phyloP scores from a whole-genome alignment of 208 protist species.

The Herpetomonas tarakana region DNA sequence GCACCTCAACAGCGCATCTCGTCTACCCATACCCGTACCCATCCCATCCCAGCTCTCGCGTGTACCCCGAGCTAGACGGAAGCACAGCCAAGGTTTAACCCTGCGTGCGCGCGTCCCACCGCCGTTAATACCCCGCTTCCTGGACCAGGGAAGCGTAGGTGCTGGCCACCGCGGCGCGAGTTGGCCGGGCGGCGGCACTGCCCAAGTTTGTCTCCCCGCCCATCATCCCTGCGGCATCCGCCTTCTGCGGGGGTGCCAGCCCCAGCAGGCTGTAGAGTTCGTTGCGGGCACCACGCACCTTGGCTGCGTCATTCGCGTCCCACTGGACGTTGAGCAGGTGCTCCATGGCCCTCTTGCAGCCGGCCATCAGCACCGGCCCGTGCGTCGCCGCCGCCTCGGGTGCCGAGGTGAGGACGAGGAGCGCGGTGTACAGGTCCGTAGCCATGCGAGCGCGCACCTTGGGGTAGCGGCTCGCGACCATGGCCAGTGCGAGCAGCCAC shows the following conservation, averaged over 20 bases:
- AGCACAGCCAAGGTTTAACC: too few species aligned
- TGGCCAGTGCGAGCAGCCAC: conserved; percentile 71
- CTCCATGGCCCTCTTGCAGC: conserved; percentile 47
- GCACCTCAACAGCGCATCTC: too few species aligned
- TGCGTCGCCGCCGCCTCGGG: neutral
- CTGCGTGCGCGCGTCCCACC: too few species aligned
- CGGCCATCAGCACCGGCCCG: conserved; percentile 6
- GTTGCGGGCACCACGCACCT: conserved; percentile 69
- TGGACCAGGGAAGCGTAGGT: conserved; percentile 80
- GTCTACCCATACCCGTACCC: too few species aligned
- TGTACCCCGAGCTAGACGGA: too few species aligned
- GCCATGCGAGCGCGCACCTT: conserved; percentile 87
- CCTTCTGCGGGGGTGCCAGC: conserved; percentile 30
- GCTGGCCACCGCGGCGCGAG: conserved; percentile 39
- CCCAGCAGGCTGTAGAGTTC: conserved; percentile 70
- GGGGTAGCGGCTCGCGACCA: conserved; percentile 89
- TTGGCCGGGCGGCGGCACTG: conserved; percentile 6
- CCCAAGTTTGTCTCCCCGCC: conserved; percentile 13
- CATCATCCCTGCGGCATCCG: conserved; percentile 1
- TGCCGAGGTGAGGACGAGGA: conserved; percentile 63
- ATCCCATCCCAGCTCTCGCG: too few species aligned
- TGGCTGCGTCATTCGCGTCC: conserved; percentile 65
- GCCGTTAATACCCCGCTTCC: conserved; percentile 78
- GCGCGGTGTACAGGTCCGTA: conserved; percentile 83
- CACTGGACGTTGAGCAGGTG: conserved; percentile 66